phyloP scores from a whole-genome alignment of 495 filamentous ascomycete genomes.

The Hypoxylon fragiforme region DNA sequence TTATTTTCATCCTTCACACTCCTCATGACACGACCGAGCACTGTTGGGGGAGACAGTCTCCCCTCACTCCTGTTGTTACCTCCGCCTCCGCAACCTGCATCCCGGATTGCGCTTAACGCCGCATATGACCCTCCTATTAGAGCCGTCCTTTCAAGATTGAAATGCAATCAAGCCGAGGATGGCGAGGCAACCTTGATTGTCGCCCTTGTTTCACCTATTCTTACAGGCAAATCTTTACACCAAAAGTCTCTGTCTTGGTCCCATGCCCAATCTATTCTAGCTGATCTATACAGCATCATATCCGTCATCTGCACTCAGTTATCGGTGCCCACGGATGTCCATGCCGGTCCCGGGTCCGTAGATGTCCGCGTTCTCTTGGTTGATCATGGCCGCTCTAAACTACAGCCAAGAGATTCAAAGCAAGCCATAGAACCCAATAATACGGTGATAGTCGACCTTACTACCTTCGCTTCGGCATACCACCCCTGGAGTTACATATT shows the following conservation, averaged over 20 bases:
- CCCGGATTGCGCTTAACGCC: constrained; percentile 51
- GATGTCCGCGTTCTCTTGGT: constrained; percentile 77
- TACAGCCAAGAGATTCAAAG: constrained; percentile 30
- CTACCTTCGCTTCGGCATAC: constrained; percentile 64
- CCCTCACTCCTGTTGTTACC: constrained; percentile 63
- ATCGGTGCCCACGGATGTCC: constrained; percentile 61
- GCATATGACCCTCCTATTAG: constrained; percentile 60
- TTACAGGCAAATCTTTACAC: constrained; percentile 46
- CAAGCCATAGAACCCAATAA: constrained; percentile 43
- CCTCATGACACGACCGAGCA: not conserved
- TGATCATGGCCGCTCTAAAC: constrained; percentile 56
- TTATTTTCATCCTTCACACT: too few species aligned
- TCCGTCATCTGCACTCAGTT: constrained; percentile 65
- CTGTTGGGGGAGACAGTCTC: constrained; percentile 16
- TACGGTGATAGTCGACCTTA: constrained; percentile 65
- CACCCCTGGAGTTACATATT: constrained; percentile 73
- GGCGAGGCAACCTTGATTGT: constrained; percentile 53
- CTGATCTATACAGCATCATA: constrained; percentile 77
- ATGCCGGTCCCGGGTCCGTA: constrained; percentile 65
- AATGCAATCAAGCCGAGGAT: constrained; percentile 29
- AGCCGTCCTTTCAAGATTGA: constrained; percentile 50
- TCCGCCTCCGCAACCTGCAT: constrained; percentile 54
- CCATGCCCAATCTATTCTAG: constrained; percentile 69
- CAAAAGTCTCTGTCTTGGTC: constrained; percentile 61
- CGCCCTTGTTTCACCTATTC: constrained; percentile 56